Base-by-base conservation (phyloP, 805 yeast genomes). In the Ogataea pilisensis region DNA sequence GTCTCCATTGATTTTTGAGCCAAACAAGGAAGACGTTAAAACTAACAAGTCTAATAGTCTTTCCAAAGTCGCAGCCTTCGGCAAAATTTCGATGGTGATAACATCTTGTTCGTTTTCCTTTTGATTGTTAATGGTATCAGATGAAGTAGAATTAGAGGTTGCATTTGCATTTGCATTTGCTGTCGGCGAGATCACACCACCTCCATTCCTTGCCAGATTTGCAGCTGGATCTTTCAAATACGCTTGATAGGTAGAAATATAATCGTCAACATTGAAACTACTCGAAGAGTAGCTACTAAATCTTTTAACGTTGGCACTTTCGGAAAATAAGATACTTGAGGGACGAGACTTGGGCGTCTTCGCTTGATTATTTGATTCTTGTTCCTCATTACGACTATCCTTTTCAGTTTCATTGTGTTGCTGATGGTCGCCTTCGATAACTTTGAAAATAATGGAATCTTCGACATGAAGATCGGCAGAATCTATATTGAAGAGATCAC, bases 41-140 rank as follows among this genome's bases (percentile, higher is more conserved):
- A 91, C 88, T 38, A 91, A 63, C 18, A 90, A 71, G 60, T 91
- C 97, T 40, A 89, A 71, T 51, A 91, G 70, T 50, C 80, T 78
- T 33, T 86, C 93, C 42, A 87, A 63, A 1, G 85, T 73, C 1
- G 93, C 93, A 3, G 86, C 76, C 51, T 80, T 81, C 21, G 65
- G 51, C 9, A 58, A 44, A 17, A 64, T 54, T 31, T 57, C 61
- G 31, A 54, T 51, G 22, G 14, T 27, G 13, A 13, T 27, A 27
- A 13, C 26, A 11, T 22, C 26, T 22, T 22, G 9, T 7, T 8
- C 26, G 7, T 22, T 22, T 22, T 11, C 26, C 7, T 22, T 11
- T 9, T 5, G 29, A 5, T 31, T 22, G 18, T 5, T 14, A 16
- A 14, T 32, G n/a, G 25, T 31, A 31, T 31, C 25, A 8, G 33